Conservation (phyloP, 2,329 filamentous ascomycete species). For the Cylindrodendrum hubeiense region DNA sequence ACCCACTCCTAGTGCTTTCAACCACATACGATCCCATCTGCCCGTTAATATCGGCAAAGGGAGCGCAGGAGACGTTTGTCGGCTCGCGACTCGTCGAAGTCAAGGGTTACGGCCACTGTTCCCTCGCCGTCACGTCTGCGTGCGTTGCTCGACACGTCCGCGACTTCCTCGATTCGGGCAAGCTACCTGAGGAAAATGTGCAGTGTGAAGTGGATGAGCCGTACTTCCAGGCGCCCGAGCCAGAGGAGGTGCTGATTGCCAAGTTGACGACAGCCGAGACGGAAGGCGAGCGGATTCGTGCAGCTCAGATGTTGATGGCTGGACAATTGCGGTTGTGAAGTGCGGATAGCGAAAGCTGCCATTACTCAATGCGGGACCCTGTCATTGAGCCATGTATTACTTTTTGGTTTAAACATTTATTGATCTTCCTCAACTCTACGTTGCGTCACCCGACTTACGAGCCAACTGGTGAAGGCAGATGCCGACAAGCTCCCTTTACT, state of each 20-base stretch:
- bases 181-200: constrained; percentile 50
- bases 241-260: constrained; percentile 6
- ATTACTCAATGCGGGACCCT: too few relatives aligned
- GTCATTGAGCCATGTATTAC: too few relatives aligned
- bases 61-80: constrained; percentile 50
- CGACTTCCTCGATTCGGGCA: constrained; percentile 53
- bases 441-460: too few relatives aligned
- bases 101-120: constrained; percentile 58
- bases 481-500: too few relatives aligned
- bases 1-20: constrained; percentile 49
- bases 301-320: constrained; percentile 22
- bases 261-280: not conserved
- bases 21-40: constrained; percentile 63
- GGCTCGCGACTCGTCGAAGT: constrained; percentile 55
- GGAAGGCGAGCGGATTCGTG: constrained; percentile 22
- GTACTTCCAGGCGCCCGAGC: constrained; percentile 51
- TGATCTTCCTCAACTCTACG: too few relatives aligned
- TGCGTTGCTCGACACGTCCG: constrained; percentile 53
- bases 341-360: too few relatives aligned
- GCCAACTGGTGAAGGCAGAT: too few relatives aligned
- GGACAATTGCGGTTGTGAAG: not conserved
- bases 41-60: constrained; percentile 53
- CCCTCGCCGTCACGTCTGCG: constrained; percentile 51
- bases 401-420: too few relatives aligned
- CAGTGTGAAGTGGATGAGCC: constrained; percentile 54